Conservation (phyloP, 306 rosid species). For the Erythrophleum fordii region DNA sequence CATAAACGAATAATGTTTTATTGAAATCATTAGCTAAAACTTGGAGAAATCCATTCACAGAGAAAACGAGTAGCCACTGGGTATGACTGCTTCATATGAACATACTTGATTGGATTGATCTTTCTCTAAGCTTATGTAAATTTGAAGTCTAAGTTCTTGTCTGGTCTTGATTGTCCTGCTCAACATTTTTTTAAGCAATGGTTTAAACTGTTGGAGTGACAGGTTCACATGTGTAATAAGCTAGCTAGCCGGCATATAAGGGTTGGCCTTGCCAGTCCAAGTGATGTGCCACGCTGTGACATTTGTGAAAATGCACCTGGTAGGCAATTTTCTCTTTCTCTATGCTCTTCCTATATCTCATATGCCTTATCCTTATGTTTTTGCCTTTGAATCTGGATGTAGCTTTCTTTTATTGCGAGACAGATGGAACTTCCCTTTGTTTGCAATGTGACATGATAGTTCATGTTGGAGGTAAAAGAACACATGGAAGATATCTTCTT, state of each 20-base stretch:
- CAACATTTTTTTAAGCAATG: constrained; percentile 23
- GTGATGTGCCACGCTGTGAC: constrained; percentile 89
- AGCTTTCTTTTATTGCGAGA: constrained; percentile 99
- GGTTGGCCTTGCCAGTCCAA: constrained; percentile 96
- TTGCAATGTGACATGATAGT: constrained; percentile 95
- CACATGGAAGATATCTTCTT: constrained; percentile 93
- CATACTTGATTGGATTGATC: not conserved
- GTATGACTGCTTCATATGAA: not conserved
- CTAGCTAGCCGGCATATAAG: constrained; percentile 95
- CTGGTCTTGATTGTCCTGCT: constrained; percentile 29
- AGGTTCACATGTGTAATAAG: constrained; percentile 98
- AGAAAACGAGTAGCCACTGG: not conserved
- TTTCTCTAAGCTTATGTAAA: not conserved
- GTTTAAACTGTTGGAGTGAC: constrained; percentile 39
- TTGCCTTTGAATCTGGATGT: constrained; percentile 44
- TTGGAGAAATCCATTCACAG: not conserved
- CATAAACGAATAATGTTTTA: not conserved
- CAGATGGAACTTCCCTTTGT: constrained; percentile 94
- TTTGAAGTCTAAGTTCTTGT: constrained; percentile 30
- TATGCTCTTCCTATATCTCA: not conserved
- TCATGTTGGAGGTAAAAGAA: constrained; percentile 99
- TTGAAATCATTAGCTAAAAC: not conserved
- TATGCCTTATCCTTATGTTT: constrained; percentile 38
- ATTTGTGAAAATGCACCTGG: constrained; percentile 99
- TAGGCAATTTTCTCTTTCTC: constrained; percentile 30